These are phyloP conservation scores for Hsuehochloa calcarea DNA, from an alignment of 176 grass and related monocot genomes.

Conservation along the genomic window DNA sequence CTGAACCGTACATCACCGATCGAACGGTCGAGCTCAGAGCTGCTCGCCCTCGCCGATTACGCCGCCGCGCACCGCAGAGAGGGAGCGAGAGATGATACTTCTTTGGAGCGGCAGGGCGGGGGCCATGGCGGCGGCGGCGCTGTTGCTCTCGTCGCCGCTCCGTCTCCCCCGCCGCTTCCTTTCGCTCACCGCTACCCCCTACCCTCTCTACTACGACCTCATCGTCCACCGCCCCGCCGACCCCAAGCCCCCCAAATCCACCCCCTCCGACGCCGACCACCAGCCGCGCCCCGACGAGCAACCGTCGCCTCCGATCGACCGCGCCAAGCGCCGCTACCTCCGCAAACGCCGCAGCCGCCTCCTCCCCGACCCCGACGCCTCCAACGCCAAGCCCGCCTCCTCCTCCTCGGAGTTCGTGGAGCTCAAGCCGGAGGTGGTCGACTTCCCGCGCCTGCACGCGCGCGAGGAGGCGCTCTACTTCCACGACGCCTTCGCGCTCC, in stretches of 20 bases:
- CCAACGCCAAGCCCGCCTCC: conserved; percentile 35
- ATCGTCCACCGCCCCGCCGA: conserved; percentile 60
- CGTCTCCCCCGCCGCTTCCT: conserved; percentile 39
- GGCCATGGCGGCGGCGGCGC: conserved; percentile 28
- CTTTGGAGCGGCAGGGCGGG: conserved; percentile 24
- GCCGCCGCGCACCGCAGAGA: background rate
- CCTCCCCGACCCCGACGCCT: conserved; percentile 35
- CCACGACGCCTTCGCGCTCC: conserved; percentile 87
- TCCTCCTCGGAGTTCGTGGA: conserved; percentile 56
- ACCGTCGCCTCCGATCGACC: conserved; percentile 25
- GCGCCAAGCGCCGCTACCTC: conserved; percentile 55
- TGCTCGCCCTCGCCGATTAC: background rate
- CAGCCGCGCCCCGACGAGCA: background rate
- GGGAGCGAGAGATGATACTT: conserved; percentile 1
- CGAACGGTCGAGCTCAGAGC: background rate
- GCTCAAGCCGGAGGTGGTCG: conserved; percentile 77
- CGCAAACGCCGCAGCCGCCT: conserved; percentile 46
- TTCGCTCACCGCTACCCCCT: conserved; percentile 70
- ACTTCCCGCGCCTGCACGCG: conserved; percentile 89
- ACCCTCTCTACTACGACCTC: conserved; percentile 91
- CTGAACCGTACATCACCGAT: background rate
- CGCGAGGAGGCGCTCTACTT: conserved; percentile 95
- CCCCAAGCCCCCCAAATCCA: conserved; percentile 31
- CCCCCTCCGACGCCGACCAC: conserved; percentile 8
- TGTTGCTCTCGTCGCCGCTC: conserved; percentile 14